Evolutionary conservation across 2,329 filamentous ascomycete genomes (phyloP).

Genomic region (Fusarium sp.): DNA sequence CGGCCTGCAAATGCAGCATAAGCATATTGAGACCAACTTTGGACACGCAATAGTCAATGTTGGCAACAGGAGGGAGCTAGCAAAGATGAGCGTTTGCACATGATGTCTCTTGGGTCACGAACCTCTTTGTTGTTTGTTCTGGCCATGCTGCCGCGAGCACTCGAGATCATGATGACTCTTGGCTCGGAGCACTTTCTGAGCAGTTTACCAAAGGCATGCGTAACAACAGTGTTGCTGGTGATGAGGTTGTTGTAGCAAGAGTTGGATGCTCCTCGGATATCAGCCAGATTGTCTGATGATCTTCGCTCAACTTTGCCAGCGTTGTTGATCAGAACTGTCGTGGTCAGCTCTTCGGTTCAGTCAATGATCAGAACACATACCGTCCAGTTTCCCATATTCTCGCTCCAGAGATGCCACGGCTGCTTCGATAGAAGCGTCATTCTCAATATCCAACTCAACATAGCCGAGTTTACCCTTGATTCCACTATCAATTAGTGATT

Average conservation of each 20-base stretch:
- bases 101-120: fast-evolving
- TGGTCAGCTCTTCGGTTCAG: fast-evolving
- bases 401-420: background rate
- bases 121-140: background rate
- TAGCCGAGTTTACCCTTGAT: background rate
- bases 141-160: slow-evolving; percentile 1
- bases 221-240: background rate
- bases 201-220: background rate
- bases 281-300: background rate
- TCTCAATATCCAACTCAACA: slow-evolving; percentile 7
- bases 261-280: background rate
- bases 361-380: fast-evolving
- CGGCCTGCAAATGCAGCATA: background rate
- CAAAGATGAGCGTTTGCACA: background rate
- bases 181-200: background rate
- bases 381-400: background rate
- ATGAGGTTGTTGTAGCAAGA: slow-evolving; percentile 12
- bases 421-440: background rate
- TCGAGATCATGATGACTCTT: slow-evolving; percentile 15
- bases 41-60: slow-evolving; percentile 8
- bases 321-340: background rate
- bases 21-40: slow-evolving; percentile 16
- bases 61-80: slow-evolving; percentile 8
- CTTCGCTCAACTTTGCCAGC: background rate
- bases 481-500: background rate